phyloP scores from a whole-genome alignment of 768 basidiomycete species.

The Paxillus rubicundulus region DNA sequence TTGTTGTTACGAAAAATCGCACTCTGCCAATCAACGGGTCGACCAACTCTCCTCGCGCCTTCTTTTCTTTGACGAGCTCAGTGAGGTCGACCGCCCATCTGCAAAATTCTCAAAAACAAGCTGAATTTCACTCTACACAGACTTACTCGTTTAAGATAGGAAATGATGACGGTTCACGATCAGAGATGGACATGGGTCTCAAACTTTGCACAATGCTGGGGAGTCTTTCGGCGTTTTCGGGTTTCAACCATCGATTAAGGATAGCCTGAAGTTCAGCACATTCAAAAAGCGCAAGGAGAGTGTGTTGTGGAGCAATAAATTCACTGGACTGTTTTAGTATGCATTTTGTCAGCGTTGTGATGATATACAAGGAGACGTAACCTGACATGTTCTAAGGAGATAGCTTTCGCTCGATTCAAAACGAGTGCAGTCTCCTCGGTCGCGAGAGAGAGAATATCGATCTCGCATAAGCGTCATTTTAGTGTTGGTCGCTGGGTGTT shows the following conservation, averaged over 20 bases:
- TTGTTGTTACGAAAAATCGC: not conserved
- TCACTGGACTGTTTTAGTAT: not conserved
- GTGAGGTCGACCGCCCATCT: slow-evolving; percentile 6
- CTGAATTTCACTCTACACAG: not conserved
- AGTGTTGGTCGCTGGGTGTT: not conserved
- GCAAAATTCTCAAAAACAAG: not conserved
- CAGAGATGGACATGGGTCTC: not conserved
- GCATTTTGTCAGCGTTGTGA: not conserved
- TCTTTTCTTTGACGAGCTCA: slow-evolving; percentile 2
- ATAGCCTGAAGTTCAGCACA: not conserved
- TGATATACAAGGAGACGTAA: not conserved
- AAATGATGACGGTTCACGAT: not conserved
- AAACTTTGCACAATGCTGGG: not conserved
- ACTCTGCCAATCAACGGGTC: slow-evolving; percentile 7
- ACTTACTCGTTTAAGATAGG: not conserved
- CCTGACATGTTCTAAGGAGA: not conserved
- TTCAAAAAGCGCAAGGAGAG: slow-evolving; percentile 4
- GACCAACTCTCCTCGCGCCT: not conserved
- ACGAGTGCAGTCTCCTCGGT: not conserved
- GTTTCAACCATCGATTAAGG: not conserved
- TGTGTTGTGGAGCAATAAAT: slow-evolving; percentile 1
- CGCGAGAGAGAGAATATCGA: not conserved
- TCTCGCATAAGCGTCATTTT: not conserved
- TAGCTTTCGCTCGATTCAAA: not conserved
- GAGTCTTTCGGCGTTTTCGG: not conserved